phyloP scores from a whole-genome alignment of 2,329 filamentous ascomycete species.

The Calonectria naviculata region DNA sequence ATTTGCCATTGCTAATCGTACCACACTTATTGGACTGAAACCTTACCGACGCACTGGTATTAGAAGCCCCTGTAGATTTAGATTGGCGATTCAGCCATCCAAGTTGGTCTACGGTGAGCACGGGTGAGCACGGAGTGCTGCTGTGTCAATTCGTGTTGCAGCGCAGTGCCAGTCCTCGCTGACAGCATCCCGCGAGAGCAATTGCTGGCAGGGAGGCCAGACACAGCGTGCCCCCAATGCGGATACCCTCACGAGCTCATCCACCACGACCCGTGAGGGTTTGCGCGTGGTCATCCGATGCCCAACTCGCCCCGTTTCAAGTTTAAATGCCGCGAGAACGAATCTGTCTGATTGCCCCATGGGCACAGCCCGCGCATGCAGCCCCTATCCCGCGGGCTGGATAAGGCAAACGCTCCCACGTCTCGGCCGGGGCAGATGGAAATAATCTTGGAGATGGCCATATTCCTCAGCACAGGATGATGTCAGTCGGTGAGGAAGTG shows the following conservation, averaged over 20 bases:
- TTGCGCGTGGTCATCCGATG: background rate
- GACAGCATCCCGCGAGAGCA: background rate
- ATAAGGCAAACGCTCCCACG: background rate
- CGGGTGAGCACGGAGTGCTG: background rate
- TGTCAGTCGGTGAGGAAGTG: constrained; percentile 13
- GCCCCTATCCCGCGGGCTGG: background rate
- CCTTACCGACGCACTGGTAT: background rate
- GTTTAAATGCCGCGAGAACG: background rate
- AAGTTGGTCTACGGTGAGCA: background rate
- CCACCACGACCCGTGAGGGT: background rate
- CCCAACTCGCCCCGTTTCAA: constrained; percentile 3
- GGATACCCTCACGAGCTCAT: too few species aligned
- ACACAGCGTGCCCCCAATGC: too few species aligned
- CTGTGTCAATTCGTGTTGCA: background rate
- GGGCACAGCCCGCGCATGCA: background rate
- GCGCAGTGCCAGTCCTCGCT: background rate
- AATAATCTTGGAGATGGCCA: background rate
- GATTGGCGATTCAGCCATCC: background rate
- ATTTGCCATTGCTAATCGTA: constrained; percentile 8
- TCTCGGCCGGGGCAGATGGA: background rate
- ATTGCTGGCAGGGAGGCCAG: too few species aligned
- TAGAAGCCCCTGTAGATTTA: background rate
- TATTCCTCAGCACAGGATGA: constrained; percentile 12
- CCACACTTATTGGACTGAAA: constrained; percentile 3
- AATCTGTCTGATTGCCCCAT: background rate